A percentile compares a stretch with the other conserved stretches of the same genome.
These are phyloP conservation scores for Sporothrix luriei DNA, from an alignment of 2,329 filamentous ascomycete species.

Conservation along the genomic window DNA sequence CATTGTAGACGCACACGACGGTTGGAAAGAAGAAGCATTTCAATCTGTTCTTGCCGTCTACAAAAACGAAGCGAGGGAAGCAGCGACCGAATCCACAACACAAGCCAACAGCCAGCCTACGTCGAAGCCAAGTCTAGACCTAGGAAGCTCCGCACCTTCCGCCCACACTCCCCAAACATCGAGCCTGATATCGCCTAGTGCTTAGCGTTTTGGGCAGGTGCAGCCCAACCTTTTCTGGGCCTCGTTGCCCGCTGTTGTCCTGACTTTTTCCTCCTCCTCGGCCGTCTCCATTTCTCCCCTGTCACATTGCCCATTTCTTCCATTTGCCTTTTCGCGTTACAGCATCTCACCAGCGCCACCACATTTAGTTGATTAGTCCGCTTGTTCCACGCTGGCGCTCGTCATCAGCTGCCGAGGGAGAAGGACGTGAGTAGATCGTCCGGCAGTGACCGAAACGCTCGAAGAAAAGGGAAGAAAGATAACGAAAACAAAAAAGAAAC, in stretches of 20 bases:
- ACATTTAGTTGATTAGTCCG: slow-evolving; percentile 8
- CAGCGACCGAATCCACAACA: neutral
- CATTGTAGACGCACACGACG: neutral
- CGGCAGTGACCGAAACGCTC: neutral
- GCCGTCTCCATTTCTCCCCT: neutral
- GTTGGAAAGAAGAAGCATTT: neutral
- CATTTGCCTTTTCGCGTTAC: neutral
- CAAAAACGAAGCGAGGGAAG: slow-evolving; percentile 2
- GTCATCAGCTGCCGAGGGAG: neutral
- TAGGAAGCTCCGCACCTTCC: neutral
- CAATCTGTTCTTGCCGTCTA: neutral
- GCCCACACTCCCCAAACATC: neutral
- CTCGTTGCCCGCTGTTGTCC: neutral
- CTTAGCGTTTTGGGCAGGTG: slow-evolving; percentile 5
- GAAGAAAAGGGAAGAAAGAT: neutral
- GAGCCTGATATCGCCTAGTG: slow-evolving; percentile 8
- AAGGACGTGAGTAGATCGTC: neutral
- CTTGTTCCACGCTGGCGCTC: neutral
- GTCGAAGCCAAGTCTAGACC: neutral
- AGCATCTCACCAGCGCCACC: slow-evolving; percentile 11
- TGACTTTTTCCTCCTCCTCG: neutral
- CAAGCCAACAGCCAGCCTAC: neutral
- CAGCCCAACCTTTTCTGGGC: neutral
- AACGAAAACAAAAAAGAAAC: neutral
- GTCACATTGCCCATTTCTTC: neutral